phyloP scores from a whole-genome alignment of 2,329 filamentous ascomycete genomes.

The Aspergillus versicolor region DNA sequence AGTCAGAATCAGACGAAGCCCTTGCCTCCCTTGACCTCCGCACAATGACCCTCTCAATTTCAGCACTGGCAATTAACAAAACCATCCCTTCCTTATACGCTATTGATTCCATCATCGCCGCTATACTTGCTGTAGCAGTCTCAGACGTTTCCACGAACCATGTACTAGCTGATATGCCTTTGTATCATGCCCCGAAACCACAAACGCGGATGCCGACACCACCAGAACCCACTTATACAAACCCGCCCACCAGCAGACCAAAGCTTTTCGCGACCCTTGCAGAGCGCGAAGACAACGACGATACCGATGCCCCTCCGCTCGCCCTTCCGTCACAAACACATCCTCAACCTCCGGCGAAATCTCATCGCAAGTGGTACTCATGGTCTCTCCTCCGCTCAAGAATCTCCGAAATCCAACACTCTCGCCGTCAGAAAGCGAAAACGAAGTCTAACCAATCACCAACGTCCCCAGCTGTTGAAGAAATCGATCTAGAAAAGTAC shows the following conservation, averaged over 20 bases:
- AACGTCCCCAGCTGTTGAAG: conserved; percentile 35
- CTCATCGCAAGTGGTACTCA: conserved; percentile 15
- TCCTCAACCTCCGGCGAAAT: neutral
- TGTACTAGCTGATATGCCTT: conserved; percentile 37
- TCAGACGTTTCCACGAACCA: conserved; percentile 43
- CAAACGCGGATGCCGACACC: conserved; percentile 11
- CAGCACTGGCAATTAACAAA: conserved; percentile 38
- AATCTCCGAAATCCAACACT: neutral
- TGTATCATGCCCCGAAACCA: conserved; percentile 22
- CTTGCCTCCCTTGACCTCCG: conserved; percentile 46
- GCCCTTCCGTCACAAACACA: conserved; percentile 13
- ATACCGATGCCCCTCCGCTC: conserved; percentile 18
- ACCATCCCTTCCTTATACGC: conserved; percentile 48
- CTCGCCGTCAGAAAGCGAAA: conserved; percentile 16
- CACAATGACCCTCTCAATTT: conserved; percentile 42
- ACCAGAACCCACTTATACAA: conserved; percentile 16
- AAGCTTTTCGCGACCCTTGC: conserved; percentile 39
- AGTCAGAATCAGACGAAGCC: conserved; percentile 38
- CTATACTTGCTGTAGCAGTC: conserved; percentile 46
- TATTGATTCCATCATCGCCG: conserved; percentile 48
- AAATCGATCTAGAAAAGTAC: conserved; percentile 48
- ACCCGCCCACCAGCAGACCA: neutral
- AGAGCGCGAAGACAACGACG: conserved; percentile 42
- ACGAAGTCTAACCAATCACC: conserved; percentile 23
- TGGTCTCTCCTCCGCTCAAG: conserved; percentile 17